These are phyloP conservation scores for Exophiala alcalophila DNA, from an alignment of 2,329 filamentous ascomycete species.

Conservation along the genomic window DNA sequence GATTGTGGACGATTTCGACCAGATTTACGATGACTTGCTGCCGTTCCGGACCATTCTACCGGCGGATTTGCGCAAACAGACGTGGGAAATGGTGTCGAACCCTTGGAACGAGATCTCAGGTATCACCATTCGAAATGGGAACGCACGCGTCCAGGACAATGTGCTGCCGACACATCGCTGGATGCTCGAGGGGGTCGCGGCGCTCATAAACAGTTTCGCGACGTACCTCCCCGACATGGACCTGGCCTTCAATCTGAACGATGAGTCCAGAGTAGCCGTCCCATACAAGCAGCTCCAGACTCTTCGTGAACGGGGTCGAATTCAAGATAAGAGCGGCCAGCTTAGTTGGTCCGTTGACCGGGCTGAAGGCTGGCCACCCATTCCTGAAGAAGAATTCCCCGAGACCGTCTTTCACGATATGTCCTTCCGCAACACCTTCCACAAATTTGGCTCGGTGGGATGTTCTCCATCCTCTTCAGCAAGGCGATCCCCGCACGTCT, in stretches of 20 bases:
- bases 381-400: slow-evolving; percentile 36
- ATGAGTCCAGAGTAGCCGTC: slow-evolving; percentile 57
- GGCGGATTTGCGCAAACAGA: slow-evolving; percentile 50
- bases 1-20: slow-evolving; percentile 60
- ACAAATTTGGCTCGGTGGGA: slow-evolving; percentile 46
- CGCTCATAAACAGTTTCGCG: slow-evolving; percentile 55
- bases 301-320: slow-evolving; percentile 36
- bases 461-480: slow-evolving; percentile 63
- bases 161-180: slow-evolving; percentile 56
- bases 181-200: slow-evolving; percentile 55
- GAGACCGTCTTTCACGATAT: slow-evolving; percentile 41
- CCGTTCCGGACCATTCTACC: slow-evolving; percentile 56
- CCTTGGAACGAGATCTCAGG: slow-evolving; percentile 56
- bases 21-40: slow-evolving; percentile 55
- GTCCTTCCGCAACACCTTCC: slow-evolving; percentile 42
- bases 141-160: slow-evolving; percentile 48
- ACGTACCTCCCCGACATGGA: slow-evolving; percentile 61
- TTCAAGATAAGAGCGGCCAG: slow-evolving; percentile 13
- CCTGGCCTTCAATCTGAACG: slow-evolving; percentile 61
- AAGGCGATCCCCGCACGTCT: slow-evolving; percentile 54
- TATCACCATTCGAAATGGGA: slow-evolving; percentile 55
- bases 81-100: slow-evolving; percentile 52
- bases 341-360: slow-evolving; percentile 40
- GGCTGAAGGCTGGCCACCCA: slow-evolving; percentile 38
- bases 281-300: slow-evolving; percentile 46